These are phyloP conservation scores for Penicillium maclennaniae DNA, from an alignment of 495 filamentous ascomycete species.

Conservation along the genomic window DNA sequence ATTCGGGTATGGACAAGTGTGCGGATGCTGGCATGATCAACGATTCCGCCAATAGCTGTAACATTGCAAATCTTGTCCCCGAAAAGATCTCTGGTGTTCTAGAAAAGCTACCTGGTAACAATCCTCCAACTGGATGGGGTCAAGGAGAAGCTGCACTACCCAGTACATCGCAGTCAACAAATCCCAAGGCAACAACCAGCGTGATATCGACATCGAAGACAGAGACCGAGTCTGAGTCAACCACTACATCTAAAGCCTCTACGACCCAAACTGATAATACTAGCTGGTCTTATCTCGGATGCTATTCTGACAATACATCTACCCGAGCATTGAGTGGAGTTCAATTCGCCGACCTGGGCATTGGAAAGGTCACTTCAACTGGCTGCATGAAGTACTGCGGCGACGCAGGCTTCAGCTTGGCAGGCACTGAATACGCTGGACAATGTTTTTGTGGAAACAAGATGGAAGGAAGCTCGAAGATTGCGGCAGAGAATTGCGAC, in stretches of 20 bases:
- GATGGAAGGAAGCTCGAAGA: neutral
- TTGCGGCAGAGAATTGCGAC: slow-evolving; percentile 2
- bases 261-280: neutral
- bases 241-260: neutral
- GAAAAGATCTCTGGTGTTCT: slow-evolving; percentile 40
- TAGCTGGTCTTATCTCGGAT: slow-evolving; percentile 52
- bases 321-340: slow-evolving; percentile 5
- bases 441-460: slow-evolving; percentile 7
- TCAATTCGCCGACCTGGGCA: slow-evolving; percentile 3
- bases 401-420: slow-evolving; percentile 1
- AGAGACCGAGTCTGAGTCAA: neutral
- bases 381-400: slow-evolving; percentile 3
- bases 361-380: slow-evolving; percentile 4
- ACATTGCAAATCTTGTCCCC: slow-evolving; percentile 36
- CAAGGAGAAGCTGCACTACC: neutral
- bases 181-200: neutral
- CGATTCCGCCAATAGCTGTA: slow-evolving; percentile 39
- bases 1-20: slow-evolving; percentile 53
- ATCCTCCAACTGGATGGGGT: slow-evolving; percentile 26
- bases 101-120: slow-evolving; percentile 41
- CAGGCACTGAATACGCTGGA: slow-evolving; percentile 5
- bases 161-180: neutral
- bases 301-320: slow-evolving; percentile 31
- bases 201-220: neutral
- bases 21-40: slow-evolving; percentile 25